Conservation (phyloP, 148 eudicot genomes). For the Diospyros kaki region DNA sequence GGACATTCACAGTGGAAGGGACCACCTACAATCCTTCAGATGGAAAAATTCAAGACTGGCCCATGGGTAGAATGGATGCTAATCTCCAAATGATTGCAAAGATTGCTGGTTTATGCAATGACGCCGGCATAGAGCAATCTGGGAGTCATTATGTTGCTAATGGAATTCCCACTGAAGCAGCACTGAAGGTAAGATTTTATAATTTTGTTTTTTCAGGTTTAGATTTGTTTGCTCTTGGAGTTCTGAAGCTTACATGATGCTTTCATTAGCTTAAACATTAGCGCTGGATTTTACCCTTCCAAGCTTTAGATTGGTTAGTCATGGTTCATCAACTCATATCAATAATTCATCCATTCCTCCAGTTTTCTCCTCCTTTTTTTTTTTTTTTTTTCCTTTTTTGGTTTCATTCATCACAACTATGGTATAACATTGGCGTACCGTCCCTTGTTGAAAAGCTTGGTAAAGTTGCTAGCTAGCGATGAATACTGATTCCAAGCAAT, state of each 20-base stretch:
- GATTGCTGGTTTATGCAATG: constrained; percentile 77
- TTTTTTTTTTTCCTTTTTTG: too few relatives aligned
- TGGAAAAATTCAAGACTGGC: constrained; percentile 77
- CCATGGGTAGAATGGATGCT: constrained; percentile 69
- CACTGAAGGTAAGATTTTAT: constrained; percentile 57
- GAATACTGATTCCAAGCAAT: constrained; percentile 3
- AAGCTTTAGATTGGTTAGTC: background rate
- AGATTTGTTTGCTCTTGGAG: too few relatives aligned
- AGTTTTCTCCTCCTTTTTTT: background rate
- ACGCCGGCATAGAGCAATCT: constrained; percentile 60
- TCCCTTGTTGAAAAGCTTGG: background rate
- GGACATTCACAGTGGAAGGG: constrained; percentile 63
- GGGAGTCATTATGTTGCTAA: constrained; percentile 57
- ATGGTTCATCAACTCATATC: background rate
- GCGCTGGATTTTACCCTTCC: background rate
- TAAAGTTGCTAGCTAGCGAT: background rate
- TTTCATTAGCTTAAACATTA: background rate
- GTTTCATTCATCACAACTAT: too few relatives aligned
- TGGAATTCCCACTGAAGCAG: constrained; percentile 91
- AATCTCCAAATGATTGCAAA: constrained; percentile 72
- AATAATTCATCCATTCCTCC: background rate
- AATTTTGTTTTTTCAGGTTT: background rate
- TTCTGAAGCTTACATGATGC: too few relatives aligned
- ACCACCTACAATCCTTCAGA: constrained; percentile 88
- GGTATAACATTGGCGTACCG: background rate